Evolutionary conservation across 441 rosid genomes (phyloP).

Genomic region (Aleurites moluccanus): DNA sequence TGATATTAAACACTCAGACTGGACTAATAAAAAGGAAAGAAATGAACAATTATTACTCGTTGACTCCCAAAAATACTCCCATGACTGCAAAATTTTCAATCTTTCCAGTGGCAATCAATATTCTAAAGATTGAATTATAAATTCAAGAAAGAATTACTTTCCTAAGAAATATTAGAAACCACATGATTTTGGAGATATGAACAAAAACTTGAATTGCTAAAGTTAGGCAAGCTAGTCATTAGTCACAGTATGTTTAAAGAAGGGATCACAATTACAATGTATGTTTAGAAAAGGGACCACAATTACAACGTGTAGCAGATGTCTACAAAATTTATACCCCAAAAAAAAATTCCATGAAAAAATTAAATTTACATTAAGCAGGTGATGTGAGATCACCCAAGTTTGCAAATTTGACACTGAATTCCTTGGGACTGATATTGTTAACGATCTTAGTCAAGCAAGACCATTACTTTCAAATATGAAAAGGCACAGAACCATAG

Average conservation of each 20-base stretch:
- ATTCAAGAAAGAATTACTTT: not conserved
- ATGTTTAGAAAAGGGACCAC: too few species aligned
- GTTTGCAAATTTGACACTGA: not conserved
- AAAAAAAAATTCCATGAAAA: not conserved
- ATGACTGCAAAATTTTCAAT: too few species aligned
- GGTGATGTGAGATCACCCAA: not conserved
- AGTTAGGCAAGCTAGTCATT: too few species aligned
- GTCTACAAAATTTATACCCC: not conserved
- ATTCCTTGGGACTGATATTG: not conserved
- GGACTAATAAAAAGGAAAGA: too few species aligned
- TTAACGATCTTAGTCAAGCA: not conserved
- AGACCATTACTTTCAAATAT: conserved; percentile 1
- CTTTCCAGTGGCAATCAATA: not conserved
- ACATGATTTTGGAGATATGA: not conserved
- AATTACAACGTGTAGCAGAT: too few species aligned
- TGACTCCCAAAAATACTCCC: too few species aligned
- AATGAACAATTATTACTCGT: too few species aligned
- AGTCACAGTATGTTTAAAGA: too few species aligned
- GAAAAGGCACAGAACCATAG: not conserved
- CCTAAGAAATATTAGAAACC: not conserved
- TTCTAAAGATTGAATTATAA: not conserved
- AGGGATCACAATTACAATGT: too few species aligned
- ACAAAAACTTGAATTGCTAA: not conserved
- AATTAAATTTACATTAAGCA: not conserved
- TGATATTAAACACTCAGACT: too few species aligned